These are phyloP conservation scores for Phytophthora europaea DNA, from an alignment of 352 stramenopile genomes.

Conservation along the genomic window DNA sequence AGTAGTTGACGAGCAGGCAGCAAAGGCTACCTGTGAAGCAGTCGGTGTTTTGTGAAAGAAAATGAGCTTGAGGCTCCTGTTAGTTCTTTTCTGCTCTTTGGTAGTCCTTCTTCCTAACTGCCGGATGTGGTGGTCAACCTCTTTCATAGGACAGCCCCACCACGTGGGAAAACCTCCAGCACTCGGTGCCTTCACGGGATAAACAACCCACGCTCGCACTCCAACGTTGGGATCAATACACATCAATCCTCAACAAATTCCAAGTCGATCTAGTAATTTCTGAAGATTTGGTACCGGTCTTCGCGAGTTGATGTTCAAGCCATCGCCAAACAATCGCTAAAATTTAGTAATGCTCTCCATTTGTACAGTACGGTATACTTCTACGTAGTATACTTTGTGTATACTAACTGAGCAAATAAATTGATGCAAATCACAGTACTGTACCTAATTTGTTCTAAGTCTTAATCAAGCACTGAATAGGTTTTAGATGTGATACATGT, in stretches of 20 bases:
- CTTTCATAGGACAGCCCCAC: neutral
- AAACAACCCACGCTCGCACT: constrained; percentile 9
- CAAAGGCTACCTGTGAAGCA: constrained; percentile 7
- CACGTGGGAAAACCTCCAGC: constrained; percentile 11
- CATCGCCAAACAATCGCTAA: neutral
- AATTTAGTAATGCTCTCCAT: neutral
- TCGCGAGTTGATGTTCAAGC: no score
- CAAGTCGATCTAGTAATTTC: no score
- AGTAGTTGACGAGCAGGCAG: neutral
- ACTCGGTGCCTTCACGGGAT: constrained; percentile 1
- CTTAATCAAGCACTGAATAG: no score
- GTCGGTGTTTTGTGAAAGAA: constrained; percentile 12
- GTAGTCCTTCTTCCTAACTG: neutral
- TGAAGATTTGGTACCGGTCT: no score
- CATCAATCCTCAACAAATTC: neutral
- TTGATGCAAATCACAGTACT: neutral
- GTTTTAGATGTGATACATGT: no score
- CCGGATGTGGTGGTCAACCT: neutral
- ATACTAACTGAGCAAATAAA: neutral
- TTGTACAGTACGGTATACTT: neutral
- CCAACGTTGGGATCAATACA: neutral
- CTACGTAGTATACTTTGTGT: neutral
- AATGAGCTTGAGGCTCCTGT: constrained; percentile 10
- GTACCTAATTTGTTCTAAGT: no score
- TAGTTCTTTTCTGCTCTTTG: neutral